phyloP scores from a whole-genome alignment of 805 yeast genomes.

The Myxozyma vanderwaltii region DNA sequence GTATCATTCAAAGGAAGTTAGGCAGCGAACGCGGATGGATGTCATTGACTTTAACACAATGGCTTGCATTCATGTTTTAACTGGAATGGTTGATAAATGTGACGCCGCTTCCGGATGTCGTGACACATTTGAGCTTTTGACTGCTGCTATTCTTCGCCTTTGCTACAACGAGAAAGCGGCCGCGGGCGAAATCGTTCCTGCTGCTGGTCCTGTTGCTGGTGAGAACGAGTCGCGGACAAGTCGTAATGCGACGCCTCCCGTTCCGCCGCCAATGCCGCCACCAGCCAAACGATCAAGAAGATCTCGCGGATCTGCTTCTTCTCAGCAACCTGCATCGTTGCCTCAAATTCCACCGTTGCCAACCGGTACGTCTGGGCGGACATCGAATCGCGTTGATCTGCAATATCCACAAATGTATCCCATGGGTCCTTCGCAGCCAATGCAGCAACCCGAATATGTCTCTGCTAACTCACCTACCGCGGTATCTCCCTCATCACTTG shows the following conservation, averaged over 20 bases:
- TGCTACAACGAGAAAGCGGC: constrained; percentile 40
- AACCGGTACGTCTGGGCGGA: neutral
- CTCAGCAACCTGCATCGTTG: constrained; percentile 4
- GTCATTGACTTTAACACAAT: constrained; percentile 53
- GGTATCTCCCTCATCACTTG: constrained; percentile 15
- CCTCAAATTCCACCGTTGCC: constrained; percentile 3
- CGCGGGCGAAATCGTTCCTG: constrained; percentile 30
- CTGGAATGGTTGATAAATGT: constrained; percentile 65
- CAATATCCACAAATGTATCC: constrained; percentile 12
- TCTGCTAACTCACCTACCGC: constrained; percentile 12
- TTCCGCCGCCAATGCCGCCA: constrained; percentile 33
- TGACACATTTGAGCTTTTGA: constrained; percentile 68
- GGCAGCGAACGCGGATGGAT: constrained; percentile 50
- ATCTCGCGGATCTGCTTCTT: constrained; percentile 5
- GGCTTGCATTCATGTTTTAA: constrained; percentile 54
- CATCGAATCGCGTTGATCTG: neutral
- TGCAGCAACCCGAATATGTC: neutral
- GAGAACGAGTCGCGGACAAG: neutral
- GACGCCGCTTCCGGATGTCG: constrained; percentile 76
- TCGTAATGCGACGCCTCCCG: constrained; percentile 27
- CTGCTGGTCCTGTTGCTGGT: constrained; percentile 10
- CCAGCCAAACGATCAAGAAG: constrained; percentile 30
- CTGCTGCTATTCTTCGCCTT: constrained; percentile 69
- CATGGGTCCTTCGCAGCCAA: neutral
- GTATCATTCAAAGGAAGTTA: constrained; percentile 63